Base-by-base conservation (phyloP, 1,284 basidiomycete genomes). In the Irpex sp. region DNA sequence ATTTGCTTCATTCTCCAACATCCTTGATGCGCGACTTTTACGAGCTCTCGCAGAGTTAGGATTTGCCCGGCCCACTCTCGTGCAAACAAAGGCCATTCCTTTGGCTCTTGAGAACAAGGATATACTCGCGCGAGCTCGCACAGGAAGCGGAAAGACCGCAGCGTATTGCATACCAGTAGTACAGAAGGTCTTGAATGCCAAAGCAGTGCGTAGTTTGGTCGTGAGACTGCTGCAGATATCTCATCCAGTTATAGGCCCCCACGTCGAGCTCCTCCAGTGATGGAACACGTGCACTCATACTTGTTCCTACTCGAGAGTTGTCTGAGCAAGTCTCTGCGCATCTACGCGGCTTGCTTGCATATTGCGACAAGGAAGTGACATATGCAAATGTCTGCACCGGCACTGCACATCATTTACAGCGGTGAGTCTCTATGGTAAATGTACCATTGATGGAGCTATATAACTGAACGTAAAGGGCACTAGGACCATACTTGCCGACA, bases 81-180 rank as follows among this genome's bases (percentile, higher is more conserved):
- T 96, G 3, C 93, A 96, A 73, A 81, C 82, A 5, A 92, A 91
- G 74, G 87, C 88, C 0, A 93, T 97, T 59, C 94, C 94, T 4
- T 82, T 95, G 26, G 94, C 93, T 0, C 84, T 99, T 34, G 93
- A 96, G 75, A 89, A 92, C 67, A 87, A 89, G 58, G 97, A 99
- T 76, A 92, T 99, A 61, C 85, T 99, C 26, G 97, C 96, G 4
- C 85, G 94, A 38, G 96, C 97, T 3, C 85, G 94, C 44, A 99
- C 97, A 1, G 97, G 97, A 11, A 96, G 93, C 64, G 97, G 97
- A 56, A 99, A 99, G 81, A 99, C 97, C 0, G 93, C 94, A 1
- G 96, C 97, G 2, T 99, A 99, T 75, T 94, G 90, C 66, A 85
- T 99, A 4, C 97, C 97, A 0, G 77, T 96, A 15, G 80, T 95